phyloP scores from a whole-genome alignment of 768 basidiomycete genomes.

The Pleurotus eryngii region DNA sequence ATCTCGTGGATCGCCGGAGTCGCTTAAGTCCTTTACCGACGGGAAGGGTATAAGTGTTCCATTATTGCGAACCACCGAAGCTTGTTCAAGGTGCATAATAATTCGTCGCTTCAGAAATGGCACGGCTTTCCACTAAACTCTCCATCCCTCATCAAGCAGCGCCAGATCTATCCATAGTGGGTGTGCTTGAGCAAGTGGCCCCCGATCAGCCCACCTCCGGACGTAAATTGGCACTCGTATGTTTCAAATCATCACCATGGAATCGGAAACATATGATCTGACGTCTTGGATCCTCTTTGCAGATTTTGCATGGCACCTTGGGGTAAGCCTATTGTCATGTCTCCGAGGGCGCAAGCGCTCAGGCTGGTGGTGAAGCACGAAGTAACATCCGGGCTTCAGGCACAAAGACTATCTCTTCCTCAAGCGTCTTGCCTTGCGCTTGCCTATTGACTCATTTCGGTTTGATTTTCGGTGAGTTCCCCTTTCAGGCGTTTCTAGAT shows the following conservation, averaged over 20 bases:
- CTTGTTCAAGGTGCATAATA: not conserved
- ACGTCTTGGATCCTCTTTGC: conserved; percentile 10
- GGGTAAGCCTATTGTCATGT: conserved; percentile 49
- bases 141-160: conserved; percentile 48
- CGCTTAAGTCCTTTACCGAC: not conserved
- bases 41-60: not conserved
- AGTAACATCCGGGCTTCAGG: conserved; percentile 33
- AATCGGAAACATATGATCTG: conserved; percentile 4
- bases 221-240: conserved; percentile 62
- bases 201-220: conserved; percentile 49
- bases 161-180: conserved; percentile 44
- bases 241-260: conserved; percentile 21
- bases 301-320: conserved; percentile 80
- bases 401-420: conserved; percentile 87
- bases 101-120: not conserved
- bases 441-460: conserved; percentile 79
- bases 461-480: conserved; percentile 80
- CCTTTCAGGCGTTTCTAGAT: not conserved
- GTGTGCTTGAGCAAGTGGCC: conserved; percentile 59
- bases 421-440: conserved; percentile 57
- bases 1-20: too few relatives aligned
- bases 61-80: not conserved
- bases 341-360: conserved; percentile 18
- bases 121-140: conserved; percentile 43
- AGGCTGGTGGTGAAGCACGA: conserved; percentile 18